Conservation (phyloP, 2,329 filamentous ascomycete genomes). For the Amauroascus niger region DNA sequence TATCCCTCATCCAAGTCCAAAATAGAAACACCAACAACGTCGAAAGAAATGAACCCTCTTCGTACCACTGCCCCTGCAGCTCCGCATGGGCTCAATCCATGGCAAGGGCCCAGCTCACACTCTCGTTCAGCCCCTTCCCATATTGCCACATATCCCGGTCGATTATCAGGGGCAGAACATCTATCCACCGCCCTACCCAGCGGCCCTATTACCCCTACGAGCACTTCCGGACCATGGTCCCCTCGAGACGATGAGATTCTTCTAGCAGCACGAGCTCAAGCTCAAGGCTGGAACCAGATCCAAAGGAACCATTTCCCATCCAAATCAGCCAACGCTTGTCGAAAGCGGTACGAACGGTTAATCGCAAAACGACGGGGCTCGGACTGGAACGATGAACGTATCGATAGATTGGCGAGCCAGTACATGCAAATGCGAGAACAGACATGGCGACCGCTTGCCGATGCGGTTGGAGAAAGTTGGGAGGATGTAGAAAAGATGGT, state of each 20-base stretch:
- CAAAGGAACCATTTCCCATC: conserved; percentile 63
- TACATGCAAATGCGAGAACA: conserved; percentile 72
- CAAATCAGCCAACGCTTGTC: conserved; percentile 74
- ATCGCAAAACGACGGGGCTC: conserved; percentile 60
- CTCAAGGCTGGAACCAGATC: conserved; percentile 77
- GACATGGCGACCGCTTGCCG: conserved; percentile 68
- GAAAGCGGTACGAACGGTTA: conserved; percentile 76
- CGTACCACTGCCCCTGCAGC: conserved; percentile 3
- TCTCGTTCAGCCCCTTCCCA: conserved; percentile 1
- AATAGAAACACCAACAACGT: neutral
- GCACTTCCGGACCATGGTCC: conserved; percentile 54
- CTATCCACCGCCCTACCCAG: conserved; percentile 7
- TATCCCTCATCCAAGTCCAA: conserved; percentile 10
- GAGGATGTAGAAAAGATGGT: conserved; percentile 73
- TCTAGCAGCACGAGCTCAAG: conserved; percentile 59
- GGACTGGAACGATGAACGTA: conserved; percentile 67
- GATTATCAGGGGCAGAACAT: conserved; percentile 5
- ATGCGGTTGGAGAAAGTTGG: conserved; percentile 49
- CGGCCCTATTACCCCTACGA: conserved; percentile 13
- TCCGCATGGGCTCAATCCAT: conserved; percentile 8
- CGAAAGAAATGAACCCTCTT: conserved; percentile 15
- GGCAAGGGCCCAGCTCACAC: conserved; percentile 8
- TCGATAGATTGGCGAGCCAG: conserved; percentile 63
- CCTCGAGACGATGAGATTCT: conserved; percentile 64
- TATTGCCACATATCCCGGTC: conserved; percentile 16